Percentiles rank a stretch among this genome's conserved stretches.
These are phyloP conservation scores for Carex cristatella DNA, from an alignment of 176 grass and related monocot species.

Conservation along the genomic window DNA sequence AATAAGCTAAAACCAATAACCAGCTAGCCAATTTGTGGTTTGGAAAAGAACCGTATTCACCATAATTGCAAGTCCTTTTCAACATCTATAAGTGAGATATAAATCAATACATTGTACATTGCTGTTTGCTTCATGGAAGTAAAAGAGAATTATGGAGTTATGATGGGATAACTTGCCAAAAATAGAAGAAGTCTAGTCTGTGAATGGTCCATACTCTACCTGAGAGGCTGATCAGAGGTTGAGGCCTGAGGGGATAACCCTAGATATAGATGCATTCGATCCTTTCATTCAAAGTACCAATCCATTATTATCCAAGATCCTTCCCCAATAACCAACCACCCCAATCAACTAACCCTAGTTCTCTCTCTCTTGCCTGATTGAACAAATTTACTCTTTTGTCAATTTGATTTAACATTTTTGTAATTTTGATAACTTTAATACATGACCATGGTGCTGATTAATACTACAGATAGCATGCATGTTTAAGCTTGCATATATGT, in stretches of 20 bases:
- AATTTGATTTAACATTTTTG: not conserved
- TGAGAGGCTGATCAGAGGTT: not conserved
- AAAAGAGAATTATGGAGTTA: conserved; percentile 58
- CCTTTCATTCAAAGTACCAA: conserved; percentile 10
- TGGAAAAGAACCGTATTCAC: not conserved
- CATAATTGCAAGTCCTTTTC: conserved; percentile 14
- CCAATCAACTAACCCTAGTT: conserved; percentile 1
- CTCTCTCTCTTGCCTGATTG: conserved; percentile 20
- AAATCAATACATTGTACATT: not conserved
- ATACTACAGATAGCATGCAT: not conserved
- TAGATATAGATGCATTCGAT: not conserved
- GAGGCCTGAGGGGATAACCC: conserved; percentile 6
- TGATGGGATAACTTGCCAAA: conserved; percentile 51
- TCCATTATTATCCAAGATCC: conserved; percentile 1
- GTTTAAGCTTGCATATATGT: not conserved
- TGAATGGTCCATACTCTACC: conserved; percentile 31
- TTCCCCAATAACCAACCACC: conserved; percentile 11
- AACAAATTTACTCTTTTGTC: not conserved
- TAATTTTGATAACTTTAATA: not conserved
- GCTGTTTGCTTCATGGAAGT: conserved; percentile 12
- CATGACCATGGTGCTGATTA: not conserved
- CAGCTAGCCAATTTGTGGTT: not conserved
- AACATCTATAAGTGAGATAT: conserved; percentile 5
- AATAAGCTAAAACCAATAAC: not conserved
- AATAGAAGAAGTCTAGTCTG: conserved; percentile 24